These are phyloP conservation scores for Aquilaria malaccensis DNA, from an alignment of 345 rosid species.

Conservation along the genomic window DNA sequence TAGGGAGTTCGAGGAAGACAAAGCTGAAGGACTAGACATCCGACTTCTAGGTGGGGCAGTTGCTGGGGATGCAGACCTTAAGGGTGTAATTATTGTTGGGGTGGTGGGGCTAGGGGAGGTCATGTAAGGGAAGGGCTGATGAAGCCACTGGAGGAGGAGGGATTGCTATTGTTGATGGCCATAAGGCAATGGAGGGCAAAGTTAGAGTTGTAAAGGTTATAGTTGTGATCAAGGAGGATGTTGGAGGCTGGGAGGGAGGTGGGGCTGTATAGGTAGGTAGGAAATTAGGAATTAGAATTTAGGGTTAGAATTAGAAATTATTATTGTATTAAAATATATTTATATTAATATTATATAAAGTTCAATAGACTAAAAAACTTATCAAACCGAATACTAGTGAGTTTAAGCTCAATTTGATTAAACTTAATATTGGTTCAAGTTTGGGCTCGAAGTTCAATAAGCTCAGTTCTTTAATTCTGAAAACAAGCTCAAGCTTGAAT, in stretches of 20 bases:
- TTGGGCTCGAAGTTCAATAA: too few species aligned
- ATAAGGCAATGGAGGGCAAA: constrained; percentile 79
- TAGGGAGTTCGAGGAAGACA: constrained; percentile 68
- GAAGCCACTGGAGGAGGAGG: constrained; percentile 51
- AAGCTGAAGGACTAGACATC: constrained; percentile 86
- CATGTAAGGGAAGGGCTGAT: constrained; percentile 71
- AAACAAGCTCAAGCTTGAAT: too few species aligned
- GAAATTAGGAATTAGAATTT: too few species aligned
- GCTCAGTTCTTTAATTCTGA: too few species aligned
- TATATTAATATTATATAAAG: too few species aligned
- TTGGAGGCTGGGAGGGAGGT: constrained; percentile 35
- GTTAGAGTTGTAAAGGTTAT: constrained; percentile 70
- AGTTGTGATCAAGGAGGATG: constrained; percentile 77
- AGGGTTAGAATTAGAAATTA: too few species aligned
- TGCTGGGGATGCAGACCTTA: constrained; percentile 59
- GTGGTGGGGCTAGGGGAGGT: constrained; percentile 46
- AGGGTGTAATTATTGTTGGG: constrained; percentile 73
- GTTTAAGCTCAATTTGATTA: too few species aligned
- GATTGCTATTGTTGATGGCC: constrained; percentile 54
- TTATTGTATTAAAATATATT: too few species aligned
- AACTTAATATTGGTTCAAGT: too few species aligned
- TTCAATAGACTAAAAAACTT: too few species aligned
- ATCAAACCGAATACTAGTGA: too few species aligned
- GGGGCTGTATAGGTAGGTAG: too few species aligned
- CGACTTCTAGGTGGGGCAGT: constrained; percentile 76